A percentile compares a stretch with the other conserved stretches of the same genome.
phyloP scores from a whole-genome alignment of 495 filamentous ascomycete genomes.

The Trichoderma gamsii region DNA sequence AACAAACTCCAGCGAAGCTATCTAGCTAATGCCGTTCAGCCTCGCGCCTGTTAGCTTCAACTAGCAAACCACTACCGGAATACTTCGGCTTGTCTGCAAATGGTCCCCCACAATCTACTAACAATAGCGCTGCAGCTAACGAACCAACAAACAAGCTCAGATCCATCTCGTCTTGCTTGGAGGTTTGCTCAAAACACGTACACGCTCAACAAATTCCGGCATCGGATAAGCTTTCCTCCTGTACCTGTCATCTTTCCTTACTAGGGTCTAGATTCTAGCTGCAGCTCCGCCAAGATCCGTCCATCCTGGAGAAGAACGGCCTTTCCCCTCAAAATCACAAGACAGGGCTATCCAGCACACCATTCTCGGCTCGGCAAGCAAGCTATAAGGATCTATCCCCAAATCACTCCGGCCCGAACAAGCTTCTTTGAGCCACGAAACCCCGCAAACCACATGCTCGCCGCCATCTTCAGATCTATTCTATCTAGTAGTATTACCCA shows the following conservation, averaged over 20 bases:
- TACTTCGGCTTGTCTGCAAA: background rate
- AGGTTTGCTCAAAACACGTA: no score
- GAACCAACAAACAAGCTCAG: background rate
- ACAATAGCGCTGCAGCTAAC: background rate
- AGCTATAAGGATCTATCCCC: background rate
- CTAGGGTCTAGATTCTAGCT: background rate
- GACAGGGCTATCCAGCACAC: background rate
- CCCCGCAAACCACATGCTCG: background rate
- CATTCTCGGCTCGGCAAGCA: slow-evolving; percentile 6
- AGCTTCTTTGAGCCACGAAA: background rate
- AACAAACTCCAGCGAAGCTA: background rate
- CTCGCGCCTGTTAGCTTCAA: background rate
- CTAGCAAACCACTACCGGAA: slow-evolving; percentile 13
- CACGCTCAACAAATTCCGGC: background rate
- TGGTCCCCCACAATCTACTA: slow-evolving; percentile 10
- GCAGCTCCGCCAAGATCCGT: background rate
- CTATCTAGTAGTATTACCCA: background rate
- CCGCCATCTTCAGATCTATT: background rate
- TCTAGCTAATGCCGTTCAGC: background rate
- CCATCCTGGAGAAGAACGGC: background rate
- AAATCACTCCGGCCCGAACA: background rate
- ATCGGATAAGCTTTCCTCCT: background rate
- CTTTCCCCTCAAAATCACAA: slow-evolving; percentile 9
- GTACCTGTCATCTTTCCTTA: background rate
- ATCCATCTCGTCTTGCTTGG: background rate